These are phyloP conservation scores for Escallonia herrerae DNA, from an alignment of 129 eudicot species.

Conservation along the genomic window DNA sequence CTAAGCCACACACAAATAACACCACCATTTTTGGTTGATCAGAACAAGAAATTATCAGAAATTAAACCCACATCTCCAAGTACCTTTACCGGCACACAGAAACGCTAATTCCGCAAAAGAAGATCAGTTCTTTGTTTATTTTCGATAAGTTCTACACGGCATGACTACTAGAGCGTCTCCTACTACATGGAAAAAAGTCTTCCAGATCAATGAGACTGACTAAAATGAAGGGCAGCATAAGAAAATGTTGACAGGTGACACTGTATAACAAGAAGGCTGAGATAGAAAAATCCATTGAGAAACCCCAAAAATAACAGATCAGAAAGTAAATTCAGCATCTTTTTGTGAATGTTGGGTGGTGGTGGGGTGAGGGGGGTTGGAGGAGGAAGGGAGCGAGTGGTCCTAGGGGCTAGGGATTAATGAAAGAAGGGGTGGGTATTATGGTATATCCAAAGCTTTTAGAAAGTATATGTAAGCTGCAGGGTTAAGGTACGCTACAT, in stretches of 20 bases:
- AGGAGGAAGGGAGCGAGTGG: constrained; percentile 31
- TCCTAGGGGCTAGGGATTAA: constrained; percentile 41
- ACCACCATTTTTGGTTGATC: not conserved
- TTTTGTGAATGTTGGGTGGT: constrained; percentile 11
- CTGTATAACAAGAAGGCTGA: too few relatives aligned
- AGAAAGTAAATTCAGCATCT: constrained; percentile 20
- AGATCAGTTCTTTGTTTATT: too few relatives aligned
- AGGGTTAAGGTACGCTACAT: constrained; percentile 54
- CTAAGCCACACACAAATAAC: not conserved
- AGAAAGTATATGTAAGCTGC: constrained; percentile 48
- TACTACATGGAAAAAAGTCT: too few relatives aligned
- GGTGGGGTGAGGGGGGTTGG: not conserved
- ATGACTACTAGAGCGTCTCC: too few relatives aligned
- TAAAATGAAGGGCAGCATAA: too few relatives aligned
- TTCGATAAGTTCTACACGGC: too few relatives aligned
- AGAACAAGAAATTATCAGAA: too few relatives aligned
- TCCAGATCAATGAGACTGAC: too few relatives aligned
- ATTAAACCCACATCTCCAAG: too few relatives aligned
- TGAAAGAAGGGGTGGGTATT: constrained; percentile 26
- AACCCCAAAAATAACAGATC: not conserved
- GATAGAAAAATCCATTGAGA: not conserved
- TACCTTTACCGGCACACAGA: too few relatives aligned
- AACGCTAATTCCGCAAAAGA: too few relatives aligned
- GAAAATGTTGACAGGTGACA: too few relatives aligned
- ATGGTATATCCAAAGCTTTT: constrained; percentile 72